Evolutionary conservation across 1,139 yeast genomes (phyloP).

Genomic region (Hansenula sp.): DNA sequence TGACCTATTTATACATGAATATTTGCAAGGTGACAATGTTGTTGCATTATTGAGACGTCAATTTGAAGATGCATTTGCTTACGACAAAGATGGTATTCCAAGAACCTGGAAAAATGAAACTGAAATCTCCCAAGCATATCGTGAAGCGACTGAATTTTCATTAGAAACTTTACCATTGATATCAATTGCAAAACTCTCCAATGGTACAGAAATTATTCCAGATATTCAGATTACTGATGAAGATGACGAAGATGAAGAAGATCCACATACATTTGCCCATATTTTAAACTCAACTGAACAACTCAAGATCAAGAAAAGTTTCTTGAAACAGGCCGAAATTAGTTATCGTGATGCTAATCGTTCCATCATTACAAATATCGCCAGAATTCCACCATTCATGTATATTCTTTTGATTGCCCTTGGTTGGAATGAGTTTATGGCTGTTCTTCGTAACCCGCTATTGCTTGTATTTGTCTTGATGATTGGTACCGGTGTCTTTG

Average conservation of each 20-base stretch:
- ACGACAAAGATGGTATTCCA: constrained; percentile 81
- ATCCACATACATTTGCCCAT: constrained; percentile 46
- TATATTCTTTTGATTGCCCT: constrained; percentile 66
- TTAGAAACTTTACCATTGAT: constrained; percentile 55
- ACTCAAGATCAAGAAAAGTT: constrained; percentile 50
- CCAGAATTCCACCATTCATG: constrained; percentile 82
- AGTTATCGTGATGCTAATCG: constrained; percentile 82
- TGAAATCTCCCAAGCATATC: constrained; percentile 68
- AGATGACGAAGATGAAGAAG: constrained; percentile 35
- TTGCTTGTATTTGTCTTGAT: constrained; percentile 57
- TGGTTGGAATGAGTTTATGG: constrained; percentile 97
- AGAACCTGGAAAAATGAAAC: constrained; percentile 70
- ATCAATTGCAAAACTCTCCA: constrained; percentile 49
- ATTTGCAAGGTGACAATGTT: constrained; percentile 54
- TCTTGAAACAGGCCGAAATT: constrained; percentile 76
- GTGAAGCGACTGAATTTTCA: constrained; percentile 54
- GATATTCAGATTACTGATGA: constrained; percentile 41
- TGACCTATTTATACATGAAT: constrained; percentile 53
- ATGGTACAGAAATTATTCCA: constrained; percentile 54
- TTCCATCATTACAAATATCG: constrained; percentile 61
- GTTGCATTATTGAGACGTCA: constrained; percentile 55
- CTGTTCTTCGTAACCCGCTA: constrained; percentile 78
- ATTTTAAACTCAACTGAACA: constrained; percentile 58
- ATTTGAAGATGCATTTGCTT: constrained; percentile 81
- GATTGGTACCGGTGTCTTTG: constrained; percentile 55